Conservation (phyloP, 192 early-diverging fungal genomes). For the Coemansia sp. region DNA sequence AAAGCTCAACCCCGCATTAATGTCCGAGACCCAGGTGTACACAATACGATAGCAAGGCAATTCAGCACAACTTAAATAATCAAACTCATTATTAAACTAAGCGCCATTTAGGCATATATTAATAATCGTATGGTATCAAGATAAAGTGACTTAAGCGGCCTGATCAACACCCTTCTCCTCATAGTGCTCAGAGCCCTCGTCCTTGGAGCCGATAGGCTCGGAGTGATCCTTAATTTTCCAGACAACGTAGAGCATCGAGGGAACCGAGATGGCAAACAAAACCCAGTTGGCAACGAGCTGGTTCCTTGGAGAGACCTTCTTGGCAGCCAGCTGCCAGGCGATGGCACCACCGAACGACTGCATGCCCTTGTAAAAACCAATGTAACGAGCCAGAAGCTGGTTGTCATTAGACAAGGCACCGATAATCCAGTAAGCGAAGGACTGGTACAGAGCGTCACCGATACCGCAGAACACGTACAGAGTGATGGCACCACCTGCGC, state of each 20-base stretch:
- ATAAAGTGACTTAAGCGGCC: not conserved
- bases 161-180: slow-evolving; percentile 29
- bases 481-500: slow-evolving; percentile 63
- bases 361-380: slow-evolving; percentile 90
- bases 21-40: not conserved
- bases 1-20: not conserved
- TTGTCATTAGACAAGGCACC: slow-evolving; percentile 84
- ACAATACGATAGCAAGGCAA: not conserved
- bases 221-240: slow-evolving; percentile 57
- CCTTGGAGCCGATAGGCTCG: slow-evolving; percentile 27
- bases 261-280: slow-evolving; percentile 58
- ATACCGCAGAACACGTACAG: slow-evolving; percentile 77
- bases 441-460: slow-evolving; percentile 83
- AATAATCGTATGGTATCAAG: not conserved
- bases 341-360: slow-evolving; percentile 79
- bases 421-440: slow-evolving; percentile 82
- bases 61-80: not conserved
- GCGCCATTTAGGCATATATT: slow-evolving; percentile 3
- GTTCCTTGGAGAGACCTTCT: slow-evolving; percentile 44
- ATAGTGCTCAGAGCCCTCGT: slow-evolving; percentile 15
- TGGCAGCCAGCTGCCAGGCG: slow-evolving; percentile 71
- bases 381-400: slow-evolving; percentile 69
- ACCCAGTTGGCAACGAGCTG: slow-evolving; percentile 64
- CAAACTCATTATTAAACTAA: not conserved
- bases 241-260: slow-evolving; percentile 58